Evolutionary conservation across 257 asterid species (phyloP), one percentile per base, ranked within the genome.

Genomic region (Prunella vulgaris): DNA sequence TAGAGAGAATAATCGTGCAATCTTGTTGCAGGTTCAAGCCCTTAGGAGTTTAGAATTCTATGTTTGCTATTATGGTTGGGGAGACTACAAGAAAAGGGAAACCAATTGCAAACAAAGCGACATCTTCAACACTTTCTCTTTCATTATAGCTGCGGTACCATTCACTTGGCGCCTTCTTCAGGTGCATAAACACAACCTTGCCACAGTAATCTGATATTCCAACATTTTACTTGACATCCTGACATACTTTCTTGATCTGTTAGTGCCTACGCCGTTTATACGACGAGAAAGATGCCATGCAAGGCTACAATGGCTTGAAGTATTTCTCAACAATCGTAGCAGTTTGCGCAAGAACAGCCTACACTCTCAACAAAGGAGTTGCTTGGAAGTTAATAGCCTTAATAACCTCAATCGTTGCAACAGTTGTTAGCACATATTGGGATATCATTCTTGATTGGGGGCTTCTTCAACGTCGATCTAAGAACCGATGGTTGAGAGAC

Each of bases 401-500:
- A 81, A 44, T 65, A 14, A 5, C 84, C 8, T 85, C 95, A 0
- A 42, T 70, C 0, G 17, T 72, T 32, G 92, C 92, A 0, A 71
- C 88, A n/a, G 28, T 79, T 18, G 35, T 68, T 7, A 77, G 84
- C 74, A 82, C 82, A 8, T 80, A 79, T 54, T 88, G 90, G 90
- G 95, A 84, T 48, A 77, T 85, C 42, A 81, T 79, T 20, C 42
- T 74, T 10, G 92, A 88, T 51, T 88, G 95, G 95, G 92, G 95
- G 20, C 83, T 88, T 64, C 70, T 88, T 14, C 85, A 77, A 14
- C n/a, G 72, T 0, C 70, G 76, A 38, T 82, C 92, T 0, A 81
- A 74, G 78, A 85, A 88, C 59, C 65, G 73, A 49, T 83, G 80
- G 77, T 76, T 88, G 76, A 85, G 95, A 77, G 95, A 88, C 73